Evolutionary conservation across 805 yeast species (phyloP).

Genomic region (Hanseniaspora valbyensis): DNA sequence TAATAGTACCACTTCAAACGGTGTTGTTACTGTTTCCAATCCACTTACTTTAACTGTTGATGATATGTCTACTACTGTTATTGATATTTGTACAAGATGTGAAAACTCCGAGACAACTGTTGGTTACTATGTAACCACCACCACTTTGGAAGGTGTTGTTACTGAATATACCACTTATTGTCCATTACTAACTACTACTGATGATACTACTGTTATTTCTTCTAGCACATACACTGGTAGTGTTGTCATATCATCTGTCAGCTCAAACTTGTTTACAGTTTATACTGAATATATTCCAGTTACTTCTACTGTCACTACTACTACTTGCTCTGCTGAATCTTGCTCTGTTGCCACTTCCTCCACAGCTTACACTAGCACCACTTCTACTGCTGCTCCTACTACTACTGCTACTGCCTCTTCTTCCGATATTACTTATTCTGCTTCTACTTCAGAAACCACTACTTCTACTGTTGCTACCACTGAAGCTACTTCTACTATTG

Average conservation of each 20-base stretch:
- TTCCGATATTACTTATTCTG: background rate
- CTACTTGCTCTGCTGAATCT: no score
- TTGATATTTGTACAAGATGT: constrained; percentile 15
- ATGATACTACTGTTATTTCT: constrained; percentile 12
- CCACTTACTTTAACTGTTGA: constrained; percentile 7
- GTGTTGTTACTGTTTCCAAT: constrained; percentile 10
- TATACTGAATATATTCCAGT: constrained; percentile 19
- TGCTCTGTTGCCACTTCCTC: constrained; percentile 3
- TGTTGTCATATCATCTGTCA: constrained; percentile 16
- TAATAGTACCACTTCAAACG: constrained; percentile 6
- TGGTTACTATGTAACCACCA: constrained; percentile 14
- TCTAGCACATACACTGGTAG: constrained; percentile 17
- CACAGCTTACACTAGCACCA: background rate
- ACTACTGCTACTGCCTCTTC: constrained; percentile 12
- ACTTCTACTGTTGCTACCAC: background rate
- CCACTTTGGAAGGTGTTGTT: constrained; percentile 13
- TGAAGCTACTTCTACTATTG: constrained; percentile 1
- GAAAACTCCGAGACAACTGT: constrained; percentile 15
- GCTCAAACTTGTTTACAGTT: constrained; percentile 18
- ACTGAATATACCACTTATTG: constrained; percentile 16
- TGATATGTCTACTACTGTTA: constrained; percentile 17
- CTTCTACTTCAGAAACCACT: background rate
- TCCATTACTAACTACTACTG: constrained; percentile 9
- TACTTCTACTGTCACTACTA: constrained; percentile 9
- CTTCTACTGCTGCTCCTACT: constrained; percentile 8